Evolutionary conservation across 208 protist genomes (phyloP), one percentile per base, ranked within the genome.

Genomic region (Borovskyia barvae): DNA sequence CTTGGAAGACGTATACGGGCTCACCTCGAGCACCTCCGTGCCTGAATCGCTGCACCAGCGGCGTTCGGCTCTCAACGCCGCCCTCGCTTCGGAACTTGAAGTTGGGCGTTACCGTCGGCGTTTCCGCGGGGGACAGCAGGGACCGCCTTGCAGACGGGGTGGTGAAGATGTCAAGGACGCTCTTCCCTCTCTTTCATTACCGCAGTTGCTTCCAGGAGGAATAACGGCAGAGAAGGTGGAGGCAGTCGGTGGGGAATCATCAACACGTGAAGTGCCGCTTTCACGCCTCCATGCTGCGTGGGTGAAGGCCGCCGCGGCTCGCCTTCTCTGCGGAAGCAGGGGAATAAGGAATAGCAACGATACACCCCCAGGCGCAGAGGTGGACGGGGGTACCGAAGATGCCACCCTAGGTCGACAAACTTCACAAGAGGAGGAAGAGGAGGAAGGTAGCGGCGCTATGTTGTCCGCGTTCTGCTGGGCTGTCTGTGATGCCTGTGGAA

Each of bases 381-480:
- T n/a, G n/a, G n/a, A n/a, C n/a, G n/a, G n/a, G n/a, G n/a, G 24
- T 15, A 35, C 20, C 25, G 39, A 29, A 24, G 33, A 8, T 26
- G 22, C 22, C 15, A 43, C 3, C 36, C 0, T 9, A 24, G 37
- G 30, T 19, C 45, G 22, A 24, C 29, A 50, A 15, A 42, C 2
- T n/a, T 7, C 3, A 9, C 37, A 29, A 8, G 61, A 52, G 9
- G 50, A 52, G n/a, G 49, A 70, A 20, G 54, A 56, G 15, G 53
- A 36, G 15, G 39, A 72, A 41, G 60, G 77, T 33, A 72, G 68
- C 1, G 75, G 67, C 2, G 64, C 65, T 35, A 49, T 83, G 19
- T 66, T 90, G 19, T 82, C 80, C 5, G 74, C 75, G 24, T 91
- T 86, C 51, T 93, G 87, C 62, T 93, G 84, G 83, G 72, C 81